Evolutionary conservation across 2,329 filamentous ascomycete genomes (phyloP).

Genomic region (Hortaea werneckii): DNA sequence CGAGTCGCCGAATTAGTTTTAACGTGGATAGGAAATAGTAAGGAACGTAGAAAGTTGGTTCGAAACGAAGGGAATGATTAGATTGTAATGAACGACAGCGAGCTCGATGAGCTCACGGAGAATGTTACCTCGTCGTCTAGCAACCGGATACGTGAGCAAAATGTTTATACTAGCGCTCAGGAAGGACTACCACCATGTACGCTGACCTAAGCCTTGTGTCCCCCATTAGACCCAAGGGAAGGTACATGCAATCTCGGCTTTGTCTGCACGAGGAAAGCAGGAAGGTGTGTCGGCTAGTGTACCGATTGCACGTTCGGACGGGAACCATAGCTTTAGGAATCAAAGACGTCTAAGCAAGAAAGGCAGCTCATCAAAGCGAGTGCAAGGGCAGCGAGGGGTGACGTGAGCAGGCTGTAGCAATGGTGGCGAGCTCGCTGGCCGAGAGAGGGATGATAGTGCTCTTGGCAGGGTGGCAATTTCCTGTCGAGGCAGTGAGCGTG

Average conservation of each 20-base stretch:
- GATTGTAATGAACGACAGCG: conserved; percentile 15
- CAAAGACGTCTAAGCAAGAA: conserved; percentile 10
- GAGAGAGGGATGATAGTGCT: conserved; percentile 16
- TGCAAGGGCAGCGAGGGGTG: conserved; percentile 20
- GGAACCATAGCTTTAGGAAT: conserved; percentile 4
- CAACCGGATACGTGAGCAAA: conserved; percentile 6
- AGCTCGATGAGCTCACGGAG: conserved; percentile 2
- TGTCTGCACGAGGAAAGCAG: conserved; percentile 15
- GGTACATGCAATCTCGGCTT: conserved; percentile 22
- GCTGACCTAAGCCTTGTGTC: conserved; percentile 24
- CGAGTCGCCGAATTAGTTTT: neutral
- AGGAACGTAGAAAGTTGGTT: conserved; percentile 34
- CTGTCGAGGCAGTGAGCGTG: conserved; percentile 4
- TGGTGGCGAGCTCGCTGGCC: conserved; percentile 10
- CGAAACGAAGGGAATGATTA: conserved; percentile 34
- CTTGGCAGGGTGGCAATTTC: conserved; percentile 21
- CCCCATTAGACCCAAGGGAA: conserved; percentile 15
- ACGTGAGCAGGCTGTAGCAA: conserved; percentile 9
- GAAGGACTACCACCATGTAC: neutral
- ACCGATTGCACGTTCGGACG: conserved; percentile 18
- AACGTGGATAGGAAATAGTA: conserved; percentile 15
- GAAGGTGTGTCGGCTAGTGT: conserved; percentile 18
- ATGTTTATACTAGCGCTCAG: conserved; percentile 7
- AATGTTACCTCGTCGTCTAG: conserved; percentile 8
- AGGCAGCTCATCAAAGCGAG: conserved; percentile 16